Conservation (phyloP, 73 alveolate genomes). For the Paramecium pentaurelia region DNA sequence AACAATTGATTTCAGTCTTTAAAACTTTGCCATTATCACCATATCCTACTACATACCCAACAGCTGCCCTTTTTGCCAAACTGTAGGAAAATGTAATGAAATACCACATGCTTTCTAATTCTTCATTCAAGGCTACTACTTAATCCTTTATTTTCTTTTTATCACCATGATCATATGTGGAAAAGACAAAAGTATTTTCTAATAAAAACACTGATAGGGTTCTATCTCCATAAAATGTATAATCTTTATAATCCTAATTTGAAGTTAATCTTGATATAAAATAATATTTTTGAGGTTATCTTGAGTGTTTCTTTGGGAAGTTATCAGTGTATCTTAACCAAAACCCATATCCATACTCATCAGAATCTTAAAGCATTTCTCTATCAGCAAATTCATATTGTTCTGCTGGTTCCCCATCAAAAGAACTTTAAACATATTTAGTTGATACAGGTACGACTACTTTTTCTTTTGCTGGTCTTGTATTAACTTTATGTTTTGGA, state of each 20-base stretch:
- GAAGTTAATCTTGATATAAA: slow-evolving; percentile 40
- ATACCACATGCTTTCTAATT: slow-evolving; percentile 31
- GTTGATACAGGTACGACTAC: not conserved
- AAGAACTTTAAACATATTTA: not conserved
- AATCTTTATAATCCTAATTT: not conserved
- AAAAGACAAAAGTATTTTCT: not conserved
- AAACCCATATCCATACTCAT: slow-evolving; percentile 41
- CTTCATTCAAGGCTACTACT: slow-evolving; percentile 10
- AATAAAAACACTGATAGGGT: not conserved
- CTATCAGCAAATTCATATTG: slow-evolving; percentile 14
- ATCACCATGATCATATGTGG: not conserved
- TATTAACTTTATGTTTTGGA: slow-evolving; percentile 9
- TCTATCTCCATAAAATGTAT: slow-evolving; percentile 20
- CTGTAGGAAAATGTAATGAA: slow-evolving; percentile 30
- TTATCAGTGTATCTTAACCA: slow-evolving; percentile 1
- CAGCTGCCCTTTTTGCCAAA: not conserved
- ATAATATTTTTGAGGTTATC: not conserved
- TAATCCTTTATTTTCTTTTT: not conserved
- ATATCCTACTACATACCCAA: not conserved
- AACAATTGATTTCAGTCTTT: not conserved
- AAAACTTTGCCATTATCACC: not conserved
- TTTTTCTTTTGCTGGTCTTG: slow-evolving; percentile 10
- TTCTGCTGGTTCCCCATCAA: slow-evolving; percentile 49
- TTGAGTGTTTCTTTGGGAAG: not conserved
- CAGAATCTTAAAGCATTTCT: slow-evolving; percentile 19